Base-by-base conservation (phyloP, 1,139 yeast species). In the Candida sp. region DNA sequence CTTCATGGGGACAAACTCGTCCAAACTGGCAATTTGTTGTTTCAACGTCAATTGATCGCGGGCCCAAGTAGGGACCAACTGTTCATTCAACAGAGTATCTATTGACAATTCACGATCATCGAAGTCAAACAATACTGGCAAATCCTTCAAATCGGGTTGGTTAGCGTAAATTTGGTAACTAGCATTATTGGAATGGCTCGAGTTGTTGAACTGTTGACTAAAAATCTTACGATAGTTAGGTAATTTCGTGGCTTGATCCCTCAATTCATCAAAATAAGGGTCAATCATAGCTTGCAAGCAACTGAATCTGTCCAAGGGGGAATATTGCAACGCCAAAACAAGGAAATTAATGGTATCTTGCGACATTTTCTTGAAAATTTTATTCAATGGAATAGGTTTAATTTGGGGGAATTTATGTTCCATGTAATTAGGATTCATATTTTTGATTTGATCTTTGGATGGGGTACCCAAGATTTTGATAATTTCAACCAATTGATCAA, bases 371-470 rank as follows among this genome's bases (percentile, higher is more conserved):
- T 89, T 82, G 68, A 93, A 91, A 29, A 93, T 93, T 57, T 86
- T 87, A 43, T 77, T 68, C 55, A 93, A 75, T 30, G 98, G 97
- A 46, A 93, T 95, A 45, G 98, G 96, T 63, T 87, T 86, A 60
- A 93, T 93, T 56, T 89, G 93, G 2, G 99, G 99, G 73, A 93
- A 93, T 60, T 89, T 87, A 68, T 93, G 97, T 63, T 93, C 99
- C 85, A 89, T 87, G 69, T 93, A 95, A 66, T 90, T 91, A 46
- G 97, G 96, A 66, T 93, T 93, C 99, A 93, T 93, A 50, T 91
- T 81, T 60, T 84, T 79, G 54, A 93, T 93, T 66, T 93, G 97
- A 41, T 90, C 97, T 49, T 87, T 82, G 21, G 96, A 76, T 12
- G 99, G 99, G 1, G 99, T 93, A 9, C 99, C 99, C 60, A 93